Evolutionary conservation across 192 early-diverging fungal genomes (phyloP).

Genomic region (Haplosporangium gracile): DNA sequence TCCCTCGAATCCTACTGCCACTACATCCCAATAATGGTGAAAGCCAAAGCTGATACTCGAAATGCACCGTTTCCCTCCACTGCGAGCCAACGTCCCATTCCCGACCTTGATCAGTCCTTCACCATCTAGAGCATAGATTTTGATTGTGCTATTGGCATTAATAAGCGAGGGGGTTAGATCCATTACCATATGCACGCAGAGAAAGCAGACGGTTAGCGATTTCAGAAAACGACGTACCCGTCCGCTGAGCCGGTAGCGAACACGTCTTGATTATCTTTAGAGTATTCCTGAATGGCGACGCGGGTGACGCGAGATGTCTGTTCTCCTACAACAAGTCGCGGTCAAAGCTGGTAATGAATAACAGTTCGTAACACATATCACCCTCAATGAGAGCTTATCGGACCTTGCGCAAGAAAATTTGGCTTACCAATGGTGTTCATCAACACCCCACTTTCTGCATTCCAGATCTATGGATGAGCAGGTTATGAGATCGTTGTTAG

Average conservation of each 20-base stretch:
- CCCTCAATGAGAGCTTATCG: background rate
- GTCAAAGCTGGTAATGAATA: too few relatives aligned
- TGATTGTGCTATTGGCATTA: background rate
- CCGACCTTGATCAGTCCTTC: conserved; percentile 8
- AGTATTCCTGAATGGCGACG: conserved; percentile 18
- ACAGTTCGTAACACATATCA: too few relatives aligned
- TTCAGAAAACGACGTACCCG: conserved; percentile 10
- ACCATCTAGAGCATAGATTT: conserved; percentile 20
- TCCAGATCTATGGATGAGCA: conserved; percentile 24
- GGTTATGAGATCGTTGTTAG: background rate
- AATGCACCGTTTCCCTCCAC: conserved; percentile 9
- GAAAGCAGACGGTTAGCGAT: background rate
- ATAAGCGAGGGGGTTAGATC: background rate
- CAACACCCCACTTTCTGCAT: conserved; percentile 25
- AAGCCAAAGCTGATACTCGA: conserved; percentile 39
- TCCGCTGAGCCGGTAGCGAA: conserved; percentile 39
- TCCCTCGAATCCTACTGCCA: conserved; percentile 41
- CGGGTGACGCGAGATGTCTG: conserved; percentile 8
- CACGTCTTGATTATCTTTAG: conserved; percentile 14
- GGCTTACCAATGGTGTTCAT: conserved; percentile 12
- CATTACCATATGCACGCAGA: background rate
- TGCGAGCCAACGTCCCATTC: conserved; percentile 4
- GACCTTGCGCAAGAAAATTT: background rate
- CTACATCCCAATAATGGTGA: conserved; percentile 38
- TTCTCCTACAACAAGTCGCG: conserved; percentile 4